phyloP scores from a whole-genome alignment of 2,329 filamentous ascomycete genomes.

The Grosmannia clavigera region DNA sequence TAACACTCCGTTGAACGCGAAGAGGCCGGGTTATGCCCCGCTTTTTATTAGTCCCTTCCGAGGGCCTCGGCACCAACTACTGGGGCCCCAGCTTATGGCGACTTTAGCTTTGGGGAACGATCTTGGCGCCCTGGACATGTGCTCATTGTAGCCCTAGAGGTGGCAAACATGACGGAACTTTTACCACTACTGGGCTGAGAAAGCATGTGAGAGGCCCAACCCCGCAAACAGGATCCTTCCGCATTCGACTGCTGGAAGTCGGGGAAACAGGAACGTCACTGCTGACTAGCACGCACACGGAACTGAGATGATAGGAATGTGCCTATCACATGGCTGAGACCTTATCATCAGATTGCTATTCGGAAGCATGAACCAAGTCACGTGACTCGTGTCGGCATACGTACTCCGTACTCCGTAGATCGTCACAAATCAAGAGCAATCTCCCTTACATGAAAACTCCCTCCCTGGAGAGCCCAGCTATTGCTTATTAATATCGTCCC shows the following conservation, averaged over 20 bases:
- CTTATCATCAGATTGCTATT: not conserved
- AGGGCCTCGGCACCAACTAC: conserved; percentile 11
- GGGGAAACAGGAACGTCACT: not conserved
- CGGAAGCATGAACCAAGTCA: not conserved
- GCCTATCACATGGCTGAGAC: too few species aligned
- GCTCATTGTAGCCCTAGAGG: not conserved
- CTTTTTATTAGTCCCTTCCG: conserved; percentile 5
- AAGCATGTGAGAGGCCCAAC: not conserved
- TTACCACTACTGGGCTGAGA: not conserved
- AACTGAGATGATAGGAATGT: not conserved
- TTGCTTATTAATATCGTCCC: too few species aligned
- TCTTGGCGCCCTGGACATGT: not conserved
- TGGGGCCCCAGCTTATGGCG: not conserved
- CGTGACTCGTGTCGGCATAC: not conserved
- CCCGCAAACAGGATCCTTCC: not conserved
- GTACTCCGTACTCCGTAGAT: too few species aligned
- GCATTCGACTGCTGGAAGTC: not conserved
- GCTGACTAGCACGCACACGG: too few species aligned
- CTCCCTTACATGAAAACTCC: too few species aligned
- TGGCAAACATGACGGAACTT: not conserved
- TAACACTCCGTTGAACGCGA: too few species aligned
- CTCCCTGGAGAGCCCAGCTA: too few species aligned
- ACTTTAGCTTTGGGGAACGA: not conserved
- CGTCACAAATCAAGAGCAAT: too few species aligned
- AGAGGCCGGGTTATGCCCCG: not conserved